Percentiles rank a stretch among this genome's conserved stretches.
phyloP scores from a whole-genome alignment of 2,329 filamentous ascomycete genomes.

The Helotiales sp. region DNA sequence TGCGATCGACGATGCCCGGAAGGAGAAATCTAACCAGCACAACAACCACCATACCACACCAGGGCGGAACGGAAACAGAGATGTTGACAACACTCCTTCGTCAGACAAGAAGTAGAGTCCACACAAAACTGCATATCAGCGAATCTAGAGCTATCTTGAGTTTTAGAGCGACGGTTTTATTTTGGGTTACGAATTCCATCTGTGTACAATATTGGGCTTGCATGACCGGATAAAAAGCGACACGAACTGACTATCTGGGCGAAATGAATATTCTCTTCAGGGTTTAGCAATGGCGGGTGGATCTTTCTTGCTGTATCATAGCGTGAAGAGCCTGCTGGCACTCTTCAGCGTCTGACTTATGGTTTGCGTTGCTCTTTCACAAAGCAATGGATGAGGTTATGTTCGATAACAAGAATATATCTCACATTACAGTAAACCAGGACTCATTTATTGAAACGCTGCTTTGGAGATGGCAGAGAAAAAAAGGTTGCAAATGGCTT shows the following conservation, averaged over 20 bases:
- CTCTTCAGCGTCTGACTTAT: slow-evolving; percentile 14
- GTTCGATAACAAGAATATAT: neutral
- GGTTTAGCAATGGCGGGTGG: slow-evolving; percentile 28
- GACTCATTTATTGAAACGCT: neutral
- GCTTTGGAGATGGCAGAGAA: neutral
- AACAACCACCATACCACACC: slow-evolving; percentile 40
- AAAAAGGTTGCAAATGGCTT: neutral
- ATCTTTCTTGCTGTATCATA: slow-evolving; percentile 33
- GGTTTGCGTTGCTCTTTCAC: slow-evolving; percentile 9
- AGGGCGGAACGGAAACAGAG: slow-evolving; percentile 36
- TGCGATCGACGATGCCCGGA: slow-evolving; percentile 87
- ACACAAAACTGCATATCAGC: slow-evolving; percentile 23
- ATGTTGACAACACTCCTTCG: slow-evolving; percentile 30
- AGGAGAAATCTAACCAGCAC: slow-evolving; percentile 72
- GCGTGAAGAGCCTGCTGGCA: slow-evolving; percentile 20
- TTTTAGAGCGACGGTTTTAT: slow-evolving; percentile 28
- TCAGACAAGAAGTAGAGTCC: slow-evolving; percentile 37
- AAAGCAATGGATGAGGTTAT: neutral
- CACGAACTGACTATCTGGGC: slow-evolving; percentile 35
- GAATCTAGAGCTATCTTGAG: slow-evolving; percentile 20
- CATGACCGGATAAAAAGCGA: slow-evolving; percentile 40
- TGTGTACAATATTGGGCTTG: slow-evolving; percentile 42
- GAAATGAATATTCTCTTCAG: slow-evolving; percentile 27
- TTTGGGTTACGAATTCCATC: slow-evolving; percentile 26
- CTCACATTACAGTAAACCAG: neutral